These are phyloP conservation scores for Pleurozium schreberi DNA, from an alignment of 225 moss, liverwort and hornwort genomes.

Conservation along the genomic window DNA sequence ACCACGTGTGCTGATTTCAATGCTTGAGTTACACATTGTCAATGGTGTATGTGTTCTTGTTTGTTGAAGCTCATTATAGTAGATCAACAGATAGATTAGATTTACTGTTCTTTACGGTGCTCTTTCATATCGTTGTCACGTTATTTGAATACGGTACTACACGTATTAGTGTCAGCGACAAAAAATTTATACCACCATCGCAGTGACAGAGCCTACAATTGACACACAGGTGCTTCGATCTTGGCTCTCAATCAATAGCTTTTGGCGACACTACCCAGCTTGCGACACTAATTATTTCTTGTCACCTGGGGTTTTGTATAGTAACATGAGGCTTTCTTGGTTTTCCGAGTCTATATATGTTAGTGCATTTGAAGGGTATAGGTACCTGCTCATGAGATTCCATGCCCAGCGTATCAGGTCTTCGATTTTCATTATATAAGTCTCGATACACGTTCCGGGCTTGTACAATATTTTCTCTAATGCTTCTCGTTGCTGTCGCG, in stretches of 20 bases:
- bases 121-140: neutral
- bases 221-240: neutral
- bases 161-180: neutral
- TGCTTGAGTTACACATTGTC: neutral
- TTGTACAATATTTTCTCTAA: neutral
- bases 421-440: neutral
- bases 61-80: neutral
- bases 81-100: neutral
- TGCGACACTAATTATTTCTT: neutral
- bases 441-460: neutral
- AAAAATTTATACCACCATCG: neutral
- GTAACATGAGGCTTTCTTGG: neutral
- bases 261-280: neutral
- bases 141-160: neutral
- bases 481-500: neutral
- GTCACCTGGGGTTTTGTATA: neutral
- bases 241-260: neutral
- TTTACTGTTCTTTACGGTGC: neutral
- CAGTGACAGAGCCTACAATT: neutral
- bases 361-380: neutral
- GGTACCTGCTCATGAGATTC: neutral
- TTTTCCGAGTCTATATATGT: neutral
- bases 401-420: neutral
- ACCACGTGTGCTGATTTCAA: neutral
- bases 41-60: neutral